Conservation (phyloP, 768 basidiomycete genomes). For the Pisolithus microcarpus region DNA sequence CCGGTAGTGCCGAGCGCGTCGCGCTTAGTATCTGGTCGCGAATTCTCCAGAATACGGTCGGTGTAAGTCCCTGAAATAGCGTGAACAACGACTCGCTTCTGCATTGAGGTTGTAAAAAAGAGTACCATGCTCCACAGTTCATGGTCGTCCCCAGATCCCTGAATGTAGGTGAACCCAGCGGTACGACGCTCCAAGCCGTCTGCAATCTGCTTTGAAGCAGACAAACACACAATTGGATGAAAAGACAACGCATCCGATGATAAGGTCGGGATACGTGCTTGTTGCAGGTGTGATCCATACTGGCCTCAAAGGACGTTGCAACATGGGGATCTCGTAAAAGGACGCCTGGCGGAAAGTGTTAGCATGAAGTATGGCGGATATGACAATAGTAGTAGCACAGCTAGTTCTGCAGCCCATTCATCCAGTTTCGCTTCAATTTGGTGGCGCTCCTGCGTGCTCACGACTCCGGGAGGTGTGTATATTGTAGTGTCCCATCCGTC, state of each 20-base stretch:
- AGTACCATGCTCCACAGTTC: constrained; percentile 79
- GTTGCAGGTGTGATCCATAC: constrained; percentile 83
- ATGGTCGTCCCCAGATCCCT: constrained; percentile 94
- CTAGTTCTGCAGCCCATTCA: constrained; percentile 61
- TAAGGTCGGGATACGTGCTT: constrained; percentile 38
- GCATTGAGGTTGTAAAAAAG: background rate
- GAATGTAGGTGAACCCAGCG: constrained; percentile 79
- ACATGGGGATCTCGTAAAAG: constrained; percentile 56
- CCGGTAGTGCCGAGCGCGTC: constrained; percentile 42
- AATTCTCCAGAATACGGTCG: constrained; percentile 64
- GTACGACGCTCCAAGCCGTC: constrained; percentile 55
- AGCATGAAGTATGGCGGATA: background rate
- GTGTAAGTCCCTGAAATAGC: constrained; percentile 61
- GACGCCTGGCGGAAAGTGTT: constrained; percentile 43
- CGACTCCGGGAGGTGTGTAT: constrained; percentile 63
- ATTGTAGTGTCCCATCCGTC: constrained; percentile 50
- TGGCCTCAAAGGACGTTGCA: constrained; percentile 67
- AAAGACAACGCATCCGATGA: constrained; percentile 25
- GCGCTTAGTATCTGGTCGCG: constrained; percentile 40
- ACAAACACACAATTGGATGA: constrained; percentile 75
- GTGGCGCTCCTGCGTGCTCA: constrained; percentile 68
- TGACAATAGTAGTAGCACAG: constrained; percentile 25
- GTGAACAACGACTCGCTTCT: constrained; percentile 2
- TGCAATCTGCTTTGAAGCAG: constrained; percentile 67
- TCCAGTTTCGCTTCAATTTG: constrained; percentile 67